Conservation (phyloP, 805 yeast species). For the Sugiyamaella chiloensis region DNA sequence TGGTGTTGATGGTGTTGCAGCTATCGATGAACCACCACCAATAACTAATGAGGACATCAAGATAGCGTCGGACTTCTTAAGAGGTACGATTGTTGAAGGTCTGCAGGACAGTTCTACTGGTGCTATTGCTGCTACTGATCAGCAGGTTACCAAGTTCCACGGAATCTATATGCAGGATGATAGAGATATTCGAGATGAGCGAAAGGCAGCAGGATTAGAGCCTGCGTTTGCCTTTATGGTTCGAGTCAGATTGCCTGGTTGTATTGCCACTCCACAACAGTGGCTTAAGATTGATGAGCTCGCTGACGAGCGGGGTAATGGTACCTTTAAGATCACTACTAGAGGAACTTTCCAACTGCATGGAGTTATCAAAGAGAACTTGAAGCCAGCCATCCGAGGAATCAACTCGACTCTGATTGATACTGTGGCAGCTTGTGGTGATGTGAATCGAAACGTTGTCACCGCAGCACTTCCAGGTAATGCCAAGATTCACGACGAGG, state of each 20-base stretch:
- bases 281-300: slow-evolving; percentile 84
- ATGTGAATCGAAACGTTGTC: slow-evolving; percentile 95
- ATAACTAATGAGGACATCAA: slow-evolving; percentile 96
- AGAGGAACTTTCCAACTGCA: slow-evolving; percentile 97
- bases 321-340: slow-evolving; percentile 90
- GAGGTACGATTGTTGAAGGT: slow-evolving; percentile 92
- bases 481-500: slow-evolving; percentile 73
- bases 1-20: slow-evolving; percentile 78
- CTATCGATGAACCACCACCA: slow-evolving; percentile 89
- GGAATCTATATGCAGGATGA: slow-evolving; percentile 99
- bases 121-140: slow-evolving; percentile 84
- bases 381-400: slow-evolving; percentile 88
- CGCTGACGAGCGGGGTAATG: slow-evolving; percentile 79
- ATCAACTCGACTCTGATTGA: slow-evolving; percentile 89
- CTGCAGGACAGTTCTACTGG: slow-evolving; percentile 80
- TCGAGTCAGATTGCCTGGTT: slow-evolving; percentile 93
- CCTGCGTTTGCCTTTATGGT: slow-evolving; percentile 98
- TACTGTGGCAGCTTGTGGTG: slow-evolving; percentile 97
- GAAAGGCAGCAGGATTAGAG: slow-evolving; percentile 88
- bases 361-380: slow-evolving; percentile 85
- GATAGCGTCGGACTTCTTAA: slow-evolving; percentile 74
- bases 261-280: slow-evolving; percentile 80
- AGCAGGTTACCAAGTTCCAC: slow-evolving; percentile 94
- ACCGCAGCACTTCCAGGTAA: slow-evolving; percentile 84
- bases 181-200: slow-evolving; percentile 89